phyloP scores from a whole-genome alignment of 352 stramenopile genomes.

The Phytophthora aleatoria region DNA sequence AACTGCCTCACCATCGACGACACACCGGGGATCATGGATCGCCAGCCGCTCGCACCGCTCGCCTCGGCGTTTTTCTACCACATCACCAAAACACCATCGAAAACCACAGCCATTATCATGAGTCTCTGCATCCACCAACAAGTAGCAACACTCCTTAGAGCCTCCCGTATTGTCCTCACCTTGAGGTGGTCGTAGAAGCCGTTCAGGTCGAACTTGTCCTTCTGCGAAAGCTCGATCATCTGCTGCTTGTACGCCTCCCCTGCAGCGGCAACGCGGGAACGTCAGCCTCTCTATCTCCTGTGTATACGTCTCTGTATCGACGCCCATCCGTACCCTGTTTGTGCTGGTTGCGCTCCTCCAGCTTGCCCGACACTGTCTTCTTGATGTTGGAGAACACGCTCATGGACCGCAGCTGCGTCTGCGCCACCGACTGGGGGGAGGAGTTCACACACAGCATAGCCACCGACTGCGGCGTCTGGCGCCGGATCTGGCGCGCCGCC shows the following conservation, averaged over 20 bases:
- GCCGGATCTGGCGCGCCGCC: constrained; percentile 35
- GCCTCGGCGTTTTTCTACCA: constrained; percentile 79
- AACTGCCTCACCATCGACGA: constrained; percentile 65
- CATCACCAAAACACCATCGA: constrained; percentile 5
- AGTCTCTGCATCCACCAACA: not conserved
- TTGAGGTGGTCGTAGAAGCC: constrained; percentile 75
- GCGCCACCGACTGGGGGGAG: constrained; percentile 12
- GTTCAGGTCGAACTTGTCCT: constrained; percentile 73
- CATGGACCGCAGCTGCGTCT: constrained; percentile 59
- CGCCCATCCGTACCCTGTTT: constrained; percentile 59
- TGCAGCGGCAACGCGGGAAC: constrained; percentile 12
- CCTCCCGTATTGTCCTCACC: constrained; percentile 28
- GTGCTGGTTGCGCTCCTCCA: constrained; percentile 81
- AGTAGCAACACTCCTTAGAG: not conserved
- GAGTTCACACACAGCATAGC: not conserved
- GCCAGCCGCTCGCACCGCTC: constrained; percentile 74
- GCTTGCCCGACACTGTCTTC: constrained; percentile 72
- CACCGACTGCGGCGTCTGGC: constrained; percentile 14
- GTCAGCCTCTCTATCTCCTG: not conserved
- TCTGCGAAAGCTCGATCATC: constrained; percentile 70
- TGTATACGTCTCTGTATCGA: not conserved
- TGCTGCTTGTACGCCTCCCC: constrained; percentile 80
- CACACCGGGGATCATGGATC: constrained; percentile 80
- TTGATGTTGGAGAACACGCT: constrained; percentile 77
- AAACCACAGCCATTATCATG: not conserved